Conservation (phyloP, 352 stramenopile genomes). For the Hyaloperonospora brassicae region DNA sequence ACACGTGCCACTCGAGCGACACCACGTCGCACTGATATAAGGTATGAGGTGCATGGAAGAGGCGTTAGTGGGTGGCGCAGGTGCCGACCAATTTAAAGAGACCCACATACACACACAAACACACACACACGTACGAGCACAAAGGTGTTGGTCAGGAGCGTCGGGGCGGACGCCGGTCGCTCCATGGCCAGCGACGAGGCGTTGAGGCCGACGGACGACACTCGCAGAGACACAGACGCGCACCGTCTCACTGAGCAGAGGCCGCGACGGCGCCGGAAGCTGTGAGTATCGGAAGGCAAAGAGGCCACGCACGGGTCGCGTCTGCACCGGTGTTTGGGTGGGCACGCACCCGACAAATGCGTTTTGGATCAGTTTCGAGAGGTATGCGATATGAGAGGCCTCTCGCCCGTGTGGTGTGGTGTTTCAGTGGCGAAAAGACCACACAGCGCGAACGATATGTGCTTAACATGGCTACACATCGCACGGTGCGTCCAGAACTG, state of each 20-base stretch:
- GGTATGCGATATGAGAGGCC: no score
- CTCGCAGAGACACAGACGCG: not conserved
- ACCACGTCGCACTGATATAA: constrained; percentile 34
- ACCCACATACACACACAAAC: constrained; percentile 34
- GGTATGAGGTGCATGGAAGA: constrained; percentile 5
- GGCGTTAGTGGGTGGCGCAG: constrained; percentile 1
- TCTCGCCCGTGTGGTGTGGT: no score
- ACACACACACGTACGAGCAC: constrained; percentile 26
- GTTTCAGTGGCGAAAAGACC: no score
- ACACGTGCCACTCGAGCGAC: constrained; percentile 50
- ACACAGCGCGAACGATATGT: no score
- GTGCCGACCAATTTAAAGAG: constrained; percentile 13
- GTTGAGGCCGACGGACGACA: not conserved
- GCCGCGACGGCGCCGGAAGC: not conserved
- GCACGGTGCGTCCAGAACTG: no score
- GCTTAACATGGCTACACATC: no score
- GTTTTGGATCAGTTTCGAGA: no score
- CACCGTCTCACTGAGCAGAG: no score
- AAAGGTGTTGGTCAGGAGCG: constrained; percentile 36
- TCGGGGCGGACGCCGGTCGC: constrained; percentile 7
- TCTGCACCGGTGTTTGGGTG: not conserved
- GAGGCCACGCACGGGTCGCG: constrained; percentile 11
- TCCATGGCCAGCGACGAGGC: constrained; percentile 40
- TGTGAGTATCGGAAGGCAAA: constrained; percentile 4
- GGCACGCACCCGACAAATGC: no score